phyloP scores from a whole-genome alignment of 129 eudicot genomes.

The Flaveria linearis region DNA sequence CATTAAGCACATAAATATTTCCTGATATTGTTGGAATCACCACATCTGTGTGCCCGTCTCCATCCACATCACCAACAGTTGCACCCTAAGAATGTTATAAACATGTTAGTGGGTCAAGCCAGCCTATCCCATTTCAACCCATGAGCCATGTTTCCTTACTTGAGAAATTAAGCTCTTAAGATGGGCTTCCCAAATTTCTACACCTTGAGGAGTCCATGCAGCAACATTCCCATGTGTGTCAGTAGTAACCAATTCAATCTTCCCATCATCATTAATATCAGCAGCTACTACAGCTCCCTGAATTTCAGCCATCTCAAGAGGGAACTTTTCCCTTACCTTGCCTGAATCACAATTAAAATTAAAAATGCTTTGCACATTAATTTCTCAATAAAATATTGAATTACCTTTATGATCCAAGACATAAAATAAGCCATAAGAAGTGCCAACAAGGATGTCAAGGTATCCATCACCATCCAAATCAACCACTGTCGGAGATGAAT shows the following conservation, averaged over 20 bases:
- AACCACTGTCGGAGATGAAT: constrained; percentile 89
- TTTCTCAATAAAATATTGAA: constrained; percentile 9
- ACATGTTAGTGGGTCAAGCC: constrained; percentile 1
- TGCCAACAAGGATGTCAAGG: constrained; percentile 92
- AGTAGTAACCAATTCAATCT: constrained; percentile 88
- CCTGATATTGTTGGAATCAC: constrained; percentile 95
- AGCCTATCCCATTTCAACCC: not conserved
- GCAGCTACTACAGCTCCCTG: constrained; percentile 96
- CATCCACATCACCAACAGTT: constrained; percentile 92
- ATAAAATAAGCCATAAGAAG: constrained; percentile 93
- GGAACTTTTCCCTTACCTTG: constrained; percentile 84
- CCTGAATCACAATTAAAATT: constrained; percentile 49
- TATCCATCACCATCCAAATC: constrained; percentile 98
- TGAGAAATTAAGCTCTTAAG: constrained; percentile 93
- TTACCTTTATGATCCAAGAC: constrained; percentile 92
- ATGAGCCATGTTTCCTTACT: constrained; percentile 35
- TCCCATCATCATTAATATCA: constrained; percentile 95
- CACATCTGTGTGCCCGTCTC: constrained; percentile 96
- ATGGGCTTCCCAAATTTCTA: constrained; percentile 88
- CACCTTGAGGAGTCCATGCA: constrained; percentile 98
- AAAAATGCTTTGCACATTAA: not conserved
- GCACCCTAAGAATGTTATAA: constrained; percentile 53
- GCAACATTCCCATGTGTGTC: constrained; percentile 95
- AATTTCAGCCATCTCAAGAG: constrained; percentile 97
- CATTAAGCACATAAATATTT: constrained; percentile 89